These are phyloP conservation scores for Aspergillus taichungensis DNA, from an alignment of 495 filamentous ascomycete genomes.

Conservation along the genomic window DNA sequence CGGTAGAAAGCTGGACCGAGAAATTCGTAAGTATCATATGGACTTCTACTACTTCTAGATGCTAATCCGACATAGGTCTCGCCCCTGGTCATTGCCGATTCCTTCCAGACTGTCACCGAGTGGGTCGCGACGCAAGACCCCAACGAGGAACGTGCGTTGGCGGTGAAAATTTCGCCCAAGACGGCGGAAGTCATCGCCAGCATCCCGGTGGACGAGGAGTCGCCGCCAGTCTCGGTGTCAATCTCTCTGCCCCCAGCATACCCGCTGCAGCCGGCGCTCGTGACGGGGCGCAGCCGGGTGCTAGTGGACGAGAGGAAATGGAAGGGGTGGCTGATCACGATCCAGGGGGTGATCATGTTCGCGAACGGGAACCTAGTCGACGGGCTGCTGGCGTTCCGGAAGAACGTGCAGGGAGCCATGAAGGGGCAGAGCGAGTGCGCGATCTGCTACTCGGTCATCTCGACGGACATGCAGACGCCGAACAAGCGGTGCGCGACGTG, in stretches of 20 bases:
- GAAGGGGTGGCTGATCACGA: constrained; percentile 72
- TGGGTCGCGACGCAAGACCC: constrained; percentile 56
- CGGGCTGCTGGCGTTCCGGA: constrained; percentile 70
- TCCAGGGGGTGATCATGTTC: constrained; percentile 90
- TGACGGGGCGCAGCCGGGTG: constrained; percentile 70
- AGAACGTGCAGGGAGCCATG: constrained; percentile 75
- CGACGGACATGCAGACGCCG: constrained; percentile 75
- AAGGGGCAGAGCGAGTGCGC: constrained; percentile 94
- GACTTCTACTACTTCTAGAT: background rate
- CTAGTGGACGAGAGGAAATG: constrained; percentile 84
- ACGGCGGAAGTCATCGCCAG: constrained; percentile 68
- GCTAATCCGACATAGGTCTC: constrained; percentile 48
- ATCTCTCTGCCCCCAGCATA: constrained; percentile 73
- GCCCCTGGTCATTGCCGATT: constrained; percentile 64
- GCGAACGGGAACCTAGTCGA: constrained; percentile 78
- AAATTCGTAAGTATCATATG: constrained; percentile 45
- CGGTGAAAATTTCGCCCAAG: constrained; percentile 59
- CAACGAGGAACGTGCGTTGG: constrained; percentile 57
- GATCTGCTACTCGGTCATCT: constrained; percentile 93
- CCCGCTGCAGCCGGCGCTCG: constrained; percentile 69
- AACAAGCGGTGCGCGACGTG: constrained; percentile 89
- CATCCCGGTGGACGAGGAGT: constrained; percentile 82
- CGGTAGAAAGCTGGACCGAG: constrained; percentile 72
- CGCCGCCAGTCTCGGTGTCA: constrained; percentile 64
- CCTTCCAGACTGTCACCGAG: constrained; percentile 57